Evolutionary conservation across 2,329 filamentous ascomycete genomes (phyloP).

Genomic region (Dichotomopilus funicola): DNA sequence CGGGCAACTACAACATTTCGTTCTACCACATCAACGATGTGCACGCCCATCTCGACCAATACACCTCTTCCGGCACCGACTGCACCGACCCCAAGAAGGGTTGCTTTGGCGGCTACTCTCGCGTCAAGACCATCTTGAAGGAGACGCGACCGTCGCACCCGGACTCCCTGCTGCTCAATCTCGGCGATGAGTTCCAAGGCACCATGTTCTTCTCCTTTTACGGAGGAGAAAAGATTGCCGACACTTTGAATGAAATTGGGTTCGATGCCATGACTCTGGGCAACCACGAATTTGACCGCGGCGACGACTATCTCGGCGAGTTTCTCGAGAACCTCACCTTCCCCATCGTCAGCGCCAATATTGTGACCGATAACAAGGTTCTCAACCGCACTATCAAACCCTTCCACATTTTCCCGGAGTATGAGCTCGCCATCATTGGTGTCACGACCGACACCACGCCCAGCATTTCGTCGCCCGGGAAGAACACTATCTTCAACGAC

Average conservation of each 20-base stretch:
- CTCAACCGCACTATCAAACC: conserved; percentile 59
- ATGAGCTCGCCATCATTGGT: conserved; percentile 56
- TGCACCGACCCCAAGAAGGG: conserved; percentile 50
- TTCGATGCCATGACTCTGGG: conserved; percentile 63
- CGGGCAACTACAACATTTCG: conserved; percentile 50
- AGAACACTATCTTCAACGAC: conserved; percentile 52
- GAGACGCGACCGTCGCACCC: conserved; percentile 49
- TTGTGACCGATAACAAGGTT: conserved; percentile 51
- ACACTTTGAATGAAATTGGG: conserved; percentile 57
- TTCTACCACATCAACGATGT: conserved; percentile 68
- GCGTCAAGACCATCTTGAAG: conserved; percentile 55
- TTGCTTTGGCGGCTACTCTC: conserved; percentile 59
- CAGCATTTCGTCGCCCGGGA: conserved; percentile 51
- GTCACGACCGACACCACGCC: conserved; percentile 56
- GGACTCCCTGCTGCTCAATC: conserved; percentile 58
- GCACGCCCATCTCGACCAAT: conserved; percentile 60
- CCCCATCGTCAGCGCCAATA: conserved; percentile 57
- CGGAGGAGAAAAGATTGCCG: conserved; percentile 60
- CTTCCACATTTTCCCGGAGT: conserved; percentile 57
- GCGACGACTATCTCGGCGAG: conserved; percentile 54
- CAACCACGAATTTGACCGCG: conserved; percentile 62
- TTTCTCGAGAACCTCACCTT: conserved; percentile 60
- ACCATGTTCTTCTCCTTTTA: conserved; percentile 63
- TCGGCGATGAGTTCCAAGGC: conserved; percentile 64
- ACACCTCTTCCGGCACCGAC: conserved; percentile 53